Evolutionary conservation across 2,329 filamentous ascomycete genomes (phyloP).

Genomic region (Botrytis paeoniae): DNA sequence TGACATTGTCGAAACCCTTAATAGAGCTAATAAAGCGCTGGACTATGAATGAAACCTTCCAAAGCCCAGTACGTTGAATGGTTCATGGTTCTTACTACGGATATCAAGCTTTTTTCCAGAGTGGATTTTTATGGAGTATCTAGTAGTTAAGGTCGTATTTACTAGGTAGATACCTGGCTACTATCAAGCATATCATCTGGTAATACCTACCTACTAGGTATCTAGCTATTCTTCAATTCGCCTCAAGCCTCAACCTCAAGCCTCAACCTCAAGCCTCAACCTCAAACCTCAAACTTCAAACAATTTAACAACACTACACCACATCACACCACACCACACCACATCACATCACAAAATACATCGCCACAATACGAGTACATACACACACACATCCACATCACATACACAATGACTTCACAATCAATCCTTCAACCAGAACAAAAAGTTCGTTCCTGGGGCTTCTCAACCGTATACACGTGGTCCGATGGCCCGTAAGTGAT

Average conservation of each 20-base stretch:
- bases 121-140: neutral
- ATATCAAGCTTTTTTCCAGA: neutral
- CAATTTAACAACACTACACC: neutral
- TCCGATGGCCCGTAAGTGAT: constrained; percentile 62
- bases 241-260: neutral
- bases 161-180: too few species aligned
- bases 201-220: too few species aligned
- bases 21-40: neutral
- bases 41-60: neutral
- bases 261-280: neutral
- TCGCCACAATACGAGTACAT: neutral
- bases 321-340: neutral
- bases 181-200: too few species aligned
- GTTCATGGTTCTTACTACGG: neutral
- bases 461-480: constrained; percentile 68
- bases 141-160: neutral
- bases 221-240: neutral
- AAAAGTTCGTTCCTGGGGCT: constrained; percentile 68
- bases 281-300: neutral
- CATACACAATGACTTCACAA: constrained; percentile 27
- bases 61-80: neutral
- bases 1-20: neutral
- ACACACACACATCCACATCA: neutral
- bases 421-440: constrained; percentile 51
- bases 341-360: neutral